Percentiles rank a stretch among this genome's conserved stretches.
Conservation (phyloP, 176 grass and related monocot species). For the Avena eriantha region DNA sequence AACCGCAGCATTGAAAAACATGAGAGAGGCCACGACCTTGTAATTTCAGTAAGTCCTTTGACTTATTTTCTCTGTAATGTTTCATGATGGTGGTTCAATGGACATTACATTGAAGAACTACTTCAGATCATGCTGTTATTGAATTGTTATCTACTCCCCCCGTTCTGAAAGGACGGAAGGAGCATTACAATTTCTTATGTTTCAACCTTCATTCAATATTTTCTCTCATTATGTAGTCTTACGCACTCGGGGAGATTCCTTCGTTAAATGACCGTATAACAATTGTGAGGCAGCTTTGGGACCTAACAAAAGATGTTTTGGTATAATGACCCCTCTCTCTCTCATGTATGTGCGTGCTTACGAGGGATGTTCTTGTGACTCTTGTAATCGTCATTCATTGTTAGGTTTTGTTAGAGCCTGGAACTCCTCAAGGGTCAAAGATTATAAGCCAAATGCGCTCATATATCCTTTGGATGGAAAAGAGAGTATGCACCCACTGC, state of each 20-base stretch:
- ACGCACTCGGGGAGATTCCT: slow-evolving; percentile 97
- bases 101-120: slow-evolving; percentile 2
- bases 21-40: slow-evolving; percentile 77
- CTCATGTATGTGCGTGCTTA: not conserved
- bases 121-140: slow-evolving; percentile 25
- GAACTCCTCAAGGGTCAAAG: slow-evolving; percentile 98
- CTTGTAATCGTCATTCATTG: slow-evolving; percentile 23
- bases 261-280: slow-evolving; percentile 89
- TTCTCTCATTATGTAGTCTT: slow-evolving; percentile 66
- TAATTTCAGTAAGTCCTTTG: slow-evolving; percentile 86
- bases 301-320: slow-evolving; percentile 93
- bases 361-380: slow-evolving; percentile 12
- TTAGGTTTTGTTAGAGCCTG: slow-evolving; percentile 96
- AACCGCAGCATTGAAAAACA: slow-evolving; percentile 81
- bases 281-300: slow-evolving; percentile 92
- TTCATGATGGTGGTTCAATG: slow-evolving; percentile 14
- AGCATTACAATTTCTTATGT: slow-evolving; percentile 9
- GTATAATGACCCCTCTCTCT: slow-evolving; percentile 48
- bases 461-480: slow-evolving; percentile 98
- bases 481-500: slow-evolving; percentile 66
- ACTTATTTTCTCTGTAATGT: slow-evolving; percentile 25
- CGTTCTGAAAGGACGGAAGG: too few species aligned
- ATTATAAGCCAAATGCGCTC: slow-evolving; percentile 97
- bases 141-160: not conserved
- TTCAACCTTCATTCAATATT: slow-evolving; percentile 31